phyloP scores from a whole-genome alignment of 768 basidiomycete species.

The Boletus edulis region DNA sequence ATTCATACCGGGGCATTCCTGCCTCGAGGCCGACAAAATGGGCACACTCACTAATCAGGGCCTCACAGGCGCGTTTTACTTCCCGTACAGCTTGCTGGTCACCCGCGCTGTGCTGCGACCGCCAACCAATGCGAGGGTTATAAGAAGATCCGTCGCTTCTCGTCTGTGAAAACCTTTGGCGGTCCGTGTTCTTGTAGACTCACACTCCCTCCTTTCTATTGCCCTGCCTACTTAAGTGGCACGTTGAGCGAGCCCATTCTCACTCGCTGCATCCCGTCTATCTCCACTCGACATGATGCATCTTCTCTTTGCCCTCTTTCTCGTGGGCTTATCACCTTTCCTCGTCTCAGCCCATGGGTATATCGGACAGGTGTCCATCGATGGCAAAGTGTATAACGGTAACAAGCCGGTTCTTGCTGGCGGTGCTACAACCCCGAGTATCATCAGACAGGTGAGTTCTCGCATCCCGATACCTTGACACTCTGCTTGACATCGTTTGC shows the following conservation, averaged over 20 bases:
- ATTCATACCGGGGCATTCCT: slow-evolving; percentile 6
- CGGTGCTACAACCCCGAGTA: slow-evolving; percentile 32
- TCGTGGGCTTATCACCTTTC: slow-evolving; percentile 13
- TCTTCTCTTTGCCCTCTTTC: slow-evolving; percentile 8
- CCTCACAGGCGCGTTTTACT: not conserved
- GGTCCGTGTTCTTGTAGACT: not conserved
- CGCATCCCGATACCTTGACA: not conserved
- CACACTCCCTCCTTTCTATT: slow-evolving; percentile 4
- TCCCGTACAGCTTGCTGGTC: not conserved
- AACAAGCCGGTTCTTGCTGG: slow-evolving; percentile 25
- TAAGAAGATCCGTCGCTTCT: slow-evolving; percentile 12
- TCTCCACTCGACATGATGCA: slow-evolving; percentile 9
- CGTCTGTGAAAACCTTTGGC: not conserved
- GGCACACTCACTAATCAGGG: slow-evolving; percentile 8
- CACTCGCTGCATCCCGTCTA: not conserved
- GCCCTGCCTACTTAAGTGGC: slow-evolving; percentile 8
- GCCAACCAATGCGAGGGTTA: slow-evolving; percentile 8
- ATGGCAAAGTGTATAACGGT: slow-evolving; percentile 27
- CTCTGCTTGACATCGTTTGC: not conserved
- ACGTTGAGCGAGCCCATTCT: slow-evolving; percentile 20
- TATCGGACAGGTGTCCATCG: slow-evolving; percentile 28
- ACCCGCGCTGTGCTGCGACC: slow-evolving; percentile 16
- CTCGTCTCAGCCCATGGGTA: slow-evolving; percentile 33
- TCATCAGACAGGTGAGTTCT: slow-evolving; percentile 41
- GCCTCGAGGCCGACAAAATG: slow-evolving; percentile 15